Base-by-base conservation (phyloP, 2,329 filamentous ascomycete species). In the Beauveria bassiana region DNA sequence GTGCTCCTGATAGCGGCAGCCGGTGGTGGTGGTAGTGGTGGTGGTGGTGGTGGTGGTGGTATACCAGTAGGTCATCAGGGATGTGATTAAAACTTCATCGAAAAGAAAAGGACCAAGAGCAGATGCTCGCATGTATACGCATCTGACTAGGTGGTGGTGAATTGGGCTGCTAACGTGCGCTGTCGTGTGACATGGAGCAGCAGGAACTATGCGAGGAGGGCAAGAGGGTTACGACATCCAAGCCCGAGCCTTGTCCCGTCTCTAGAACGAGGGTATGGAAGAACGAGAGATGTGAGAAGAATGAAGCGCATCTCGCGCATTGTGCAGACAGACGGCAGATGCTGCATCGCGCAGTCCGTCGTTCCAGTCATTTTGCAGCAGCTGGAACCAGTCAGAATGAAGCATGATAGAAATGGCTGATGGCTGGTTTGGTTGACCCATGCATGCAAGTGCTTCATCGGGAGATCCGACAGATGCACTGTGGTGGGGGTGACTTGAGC, bases 391-490 rank as follows among this genome's bases (percentile, higher is more conserved):
- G 34, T 38, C 34, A 38, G 7, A 8, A 50, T 50, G 26, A 50
- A 31, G 18, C 18, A 28, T 26, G 18, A 9, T 18, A 26, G 34
- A 38, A 16, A 38, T 38, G 34, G 34, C 34, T 38, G 34, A 38
- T 38, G 34, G n/a, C 28, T 22, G 26, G 22, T 50, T 28, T 28
- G 9, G 31, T 45, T 46, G n/a, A 46, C 42, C 46, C 38, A 59
- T 51, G 56, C 56, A 59, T 45, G 56, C 56, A 28, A 22, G 31
- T 59, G 46, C 46, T 26, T 47, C 56, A 59, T 59, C 56, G 56
- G 56, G 56, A 47, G 56, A 51, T 59, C 46, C 56, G 56, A 51
- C 6, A 50, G 56, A 59, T 59, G 56, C 56, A 51, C 16, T 12
- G 46, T 43, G 34, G 56, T 40, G 56, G 56, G 56, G 56, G 22